A percentile compares a stretch with the other conserved stretches of the same genome.
These are phyloP conservation scores for Jaminaea rosea DNA, from an alignment of 1,284 basidiomycete species.

Conservation along the genomic window DNA sequence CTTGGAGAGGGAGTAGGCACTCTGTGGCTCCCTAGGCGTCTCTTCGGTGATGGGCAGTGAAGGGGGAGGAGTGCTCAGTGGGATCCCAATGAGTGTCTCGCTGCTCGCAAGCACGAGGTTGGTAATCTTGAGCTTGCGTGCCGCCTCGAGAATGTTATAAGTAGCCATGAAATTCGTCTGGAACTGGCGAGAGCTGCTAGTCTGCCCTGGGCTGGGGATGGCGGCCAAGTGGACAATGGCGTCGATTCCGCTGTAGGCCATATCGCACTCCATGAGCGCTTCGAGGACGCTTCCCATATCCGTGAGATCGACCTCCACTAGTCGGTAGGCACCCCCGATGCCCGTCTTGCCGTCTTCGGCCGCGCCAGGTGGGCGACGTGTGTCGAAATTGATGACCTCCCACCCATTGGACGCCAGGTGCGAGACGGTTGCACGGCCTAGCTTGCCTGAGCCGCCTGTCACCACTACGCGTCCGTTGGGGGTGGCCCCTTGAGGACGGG, in stretches of 20 bases:
- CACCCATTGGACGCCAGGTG: constrained; percentile 35
- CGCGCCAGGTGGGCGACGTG: constrained; percentile 34
- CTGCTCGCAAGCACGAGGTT: constrained; percentile 46
- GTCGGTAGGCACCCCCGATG: constrained; percentile 21
- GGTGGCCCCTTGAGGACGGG: neutral
- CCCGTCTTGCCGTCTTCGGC: constrained; percentile 38
- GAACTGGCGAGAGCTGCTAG: constrained; percentile 44
- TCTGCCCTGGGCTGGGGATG: constrained; percentile 46
- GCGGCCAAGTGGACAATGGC: constrained; percentile 49
- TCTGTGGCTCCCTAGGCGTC: constrained; percentile 40
- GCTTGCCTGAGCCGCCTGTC: constrained; percentile 46
- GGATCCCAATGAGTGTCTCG: constrained; percentile 49
- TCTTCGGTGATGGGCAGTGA: constrained; percentile 47
- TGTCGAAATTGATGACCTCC: constrained; percentile 26
- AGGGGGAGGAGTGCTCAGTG: constrained; percentile 43
- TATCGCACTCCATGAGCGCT: constrained; percentile 37
- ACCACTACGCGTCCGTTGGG: constrained; percentile 32
- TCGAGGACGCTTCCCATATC: constrained; percentile 47
- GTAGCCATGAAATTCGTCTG: constrained; percentile 46
- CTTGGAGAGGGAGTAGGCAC: constrained; percentile 47
- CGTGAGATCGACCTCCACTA: constrained; percentile 41
- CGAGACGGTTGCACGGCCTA: constrained; percentile 44
- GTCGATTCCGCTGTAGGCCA: constrained; percentile 46
- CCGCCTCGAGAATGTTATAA: constrained; percentile 49
- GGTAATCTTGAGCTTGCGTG: constrained; percentile 44